Conservation (phyloP, 2,329 filamentous ascomycete genomes). For the Pyrenophora teres region DNA sequence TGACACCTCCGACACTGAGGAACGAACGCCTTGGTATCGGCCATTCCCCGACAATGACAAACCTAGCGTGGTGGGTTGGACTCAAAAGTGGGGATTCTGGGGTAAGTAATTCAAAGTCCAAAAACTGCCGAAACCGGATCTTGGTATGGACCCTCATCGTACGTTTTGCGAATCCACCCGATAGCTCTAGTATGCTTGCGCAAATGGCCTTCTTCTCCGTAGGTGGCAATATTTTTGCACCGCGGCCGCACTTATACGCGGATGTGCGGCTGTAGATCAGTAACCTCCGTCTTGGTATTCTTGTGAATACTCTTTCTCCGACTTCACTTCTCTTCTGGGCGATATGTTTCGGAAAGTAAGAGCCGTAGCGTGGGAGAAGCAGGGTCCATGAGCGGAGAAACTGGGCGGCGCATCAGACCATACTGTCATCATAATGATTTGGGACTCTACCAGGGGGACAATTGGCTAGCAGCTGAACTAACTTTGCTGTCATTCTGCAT, state of each 20-base stretch:
- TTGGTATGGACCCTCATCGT: conserved; percentile 5
- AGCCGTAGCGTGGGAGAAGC: not conserved
- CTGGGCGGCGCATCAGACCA: too few relatives aligned
- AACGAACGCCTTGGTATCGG: not conserved
- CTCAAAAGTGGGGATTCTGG: not conserved
- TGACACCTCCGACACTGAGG: not conserved
- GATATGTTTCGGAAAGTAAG: conserved; percentile 3
- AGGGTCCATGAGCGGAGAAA: not conserved
- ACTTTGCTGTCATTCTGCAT: too few relatives aligned
- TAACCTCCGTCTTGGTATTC: not conserved
- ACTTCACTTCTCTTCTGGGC: conserved; percentile 14
- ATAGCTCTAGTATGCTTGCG: conserved; percentile 1
- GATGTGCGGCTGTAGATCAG: conserved; percentile 1
- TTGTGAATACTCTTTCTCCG: not conserved
- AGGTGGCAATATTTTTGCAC: conserved; percentile 5
- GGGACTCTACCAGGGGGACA: too few relatives aligned
- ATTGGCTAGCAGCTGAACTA: too few relatives aligned
- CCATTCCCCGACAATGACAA: not conserved
- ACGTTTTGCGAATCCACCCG: conserved; percentile 6
- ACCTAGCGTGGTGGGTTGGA: not conserved
- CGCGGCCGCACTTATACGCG: conserved; percentile 10
- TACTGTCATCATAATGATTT: not conserved
- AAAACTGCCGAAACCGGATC: conserved; percentile 1
- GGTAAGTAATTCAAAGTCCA: not conserved
- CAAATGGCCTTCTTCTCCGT: conserved; percentile 4